Evolutionary conservation across 2,329 filamentous ascomycete species (phyloP), one percentile per base, ranked within the genome.

Genomic region (Mariannaea sp.): DNA sequence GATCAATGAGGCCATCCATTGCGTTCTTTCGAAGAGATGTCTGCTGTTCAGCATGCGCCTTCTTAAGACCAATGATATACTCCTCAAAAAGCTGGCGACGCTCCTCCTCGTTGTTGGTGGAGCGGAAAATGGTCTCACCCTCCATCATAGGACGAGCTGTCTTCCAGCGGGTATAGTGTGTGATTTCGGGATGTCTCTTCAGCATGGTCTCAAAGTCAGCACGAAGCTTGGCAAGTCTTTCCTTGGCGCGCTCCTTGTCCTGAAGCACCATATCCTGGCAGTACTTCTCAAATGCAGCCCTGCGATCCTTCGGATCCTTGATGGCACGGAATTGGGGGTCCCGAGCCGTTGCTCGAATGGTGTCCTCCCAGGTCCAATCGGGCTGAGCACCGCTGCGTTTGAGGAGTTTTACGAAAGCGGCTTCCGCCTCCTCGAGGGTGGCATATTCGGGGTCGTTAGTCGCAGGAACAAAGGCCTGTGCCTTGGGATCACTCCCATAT

Each of bases 181-280:
- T 94, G 73, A 99, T 97, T 73, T 99, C 94, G 56, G 92, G 92
- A 72, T 99, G 93, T 61, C 92, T 92, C 74, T 88, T 91, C 62
- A 99, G 82, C 94, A 99, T 99, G 49, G 87, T 92, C 63, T 89
- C 88, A 73, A 99, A 99, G 78, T 97, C 94, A 72, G 89, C 82
- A 67, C 92, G 90, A 68, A 97, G 81, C 77, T 97, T 97, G 65
- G 90, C 82, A 72, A 96, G 81, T 70, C 94, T 88, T 75, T 97
- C 93, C 74, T 96, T 93, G 69, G 92, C 92, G 64, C 89, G 89
- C 72, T 95, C 91, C 77, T 95, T 94, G 76, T 99, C 94, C 76
- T 97, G 90, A 62, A 89, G 80, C 63, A 94, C 85, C 73, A 96
- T 83, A 71, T 97, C 91, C 65, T 91, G 82, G 70, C 90, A 91